Conservation (phyloP, 495 filamentous ascomycete genomes). For the Tuber melanosporum region DNA sequence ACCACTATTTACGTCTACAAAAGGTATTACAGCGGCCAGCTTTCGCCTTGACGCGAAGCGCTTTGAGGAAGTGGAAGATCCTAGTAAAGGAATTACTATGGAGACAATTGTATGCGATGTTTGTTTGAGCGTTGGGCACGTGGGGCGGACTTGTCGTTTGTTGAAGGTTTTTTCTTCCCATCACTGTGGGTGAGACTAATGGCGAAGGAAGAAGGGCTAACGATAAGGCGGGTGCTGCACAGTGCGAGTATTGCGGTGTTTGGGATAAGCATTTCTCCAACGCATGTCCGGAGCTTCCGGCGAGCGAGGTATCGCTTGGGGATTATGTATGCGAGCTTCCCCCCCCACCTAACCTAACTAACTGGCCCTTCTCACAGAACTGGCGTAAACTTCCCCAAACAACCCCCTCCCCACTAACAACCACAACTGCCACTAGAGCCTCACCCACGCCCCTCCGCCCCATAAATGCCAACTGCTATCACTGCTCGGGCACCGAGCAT, state of each 20-base stretch:
- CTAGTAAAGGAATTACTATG: not conserved
- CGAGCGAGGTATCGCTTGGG: slow-evolving; percentile 14
- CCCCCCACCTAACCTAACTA: not conserved
- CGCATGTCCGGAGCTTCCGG: slow-evolving; percentile 31
- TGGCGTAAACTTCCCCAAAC: slow-evolving; percentile 30
- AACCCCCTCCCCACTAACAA: slow-evolving; percentile 14
- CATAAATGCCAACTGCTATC: slow-evolving; percentile 25
- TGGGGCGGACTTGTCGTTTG: not conserved
- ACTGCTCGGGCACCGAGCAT: slow-evolving; percentile 34
- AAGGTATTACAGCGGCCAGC: not conserved
- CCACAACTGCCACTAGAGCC: slow-evolving; percentile 1
- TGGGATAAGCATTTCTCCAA: slow-evolving; percentile 39
- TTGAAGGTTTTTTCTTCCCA: not conserved
- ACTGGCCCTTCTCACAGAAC: slow-evolving; percentile 8
- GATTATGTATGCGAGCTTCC: slow-evolving; percentile 18
- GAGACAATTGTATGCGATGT: not conserved
- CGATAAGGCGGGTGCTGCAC: slow-evolving; percentile 8
- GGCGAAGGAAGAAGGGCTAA: not conserved
- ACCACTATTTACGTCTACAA: slow-evolving; percentile 19
- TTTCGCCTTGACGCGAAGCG: not conserved
- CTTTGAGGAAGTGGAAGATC: not conserved
- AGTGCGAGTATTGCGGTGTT: slow-evolving; percentile 37
- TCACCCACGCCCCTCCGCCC: slow-evolving; percentile 12
- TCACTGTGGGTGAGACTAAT: not conserved
- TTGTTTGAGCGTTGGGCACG: not conserved